These are phyloP conservation scores for Lepidium campestre DNA, from an alignment of 441 rosid genomes.

Conservation along the genomic window DNA sequence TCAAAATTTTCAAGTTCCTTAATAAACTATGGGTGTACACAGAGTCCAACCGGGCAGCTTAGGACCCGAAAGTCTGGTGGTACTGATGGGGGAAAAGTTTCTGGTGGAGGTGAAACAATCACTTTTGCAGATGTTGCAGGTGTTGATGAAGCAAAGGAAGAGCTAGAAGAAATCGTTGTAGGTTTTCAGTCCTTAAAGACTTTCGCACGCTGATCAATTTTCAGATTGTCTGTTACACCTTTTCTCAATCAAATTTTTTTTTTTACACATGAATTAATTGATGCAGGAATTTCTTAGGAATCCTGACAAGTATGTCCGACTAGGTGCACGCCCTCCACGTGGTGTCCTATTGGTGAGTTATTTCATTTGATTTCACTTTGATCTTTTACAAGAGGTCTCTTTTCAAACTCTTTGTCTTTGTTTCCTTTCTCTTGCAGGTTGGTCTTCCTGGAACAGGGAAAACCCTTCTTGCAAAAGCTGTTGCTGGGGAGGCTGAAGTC, in stretches of 20 bases:
- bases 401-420: neutral
- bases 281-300: slow-evolving; percentile 93
- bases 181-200: slow-evolving; percentile 11
- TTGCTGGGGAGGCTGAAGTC: slow-evolving; percentile 97
- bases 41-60: slow-evolving; percentile 83
- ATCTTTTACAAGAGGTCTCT: neutral
- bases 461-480: slow-evolving; percentile 98
- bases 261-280: slow-evolving; percentile 18
- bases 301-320: slow-evolving; percentile 74
- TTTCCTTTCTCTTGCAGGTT: slow-evolving; percentile 46
- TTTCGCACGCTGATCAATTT: slow-evolving; percentile 1
- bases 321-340: slow-evolving; percentile 99
- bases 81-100: slow-evolving; percentile 51
- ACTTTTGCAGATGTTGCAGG: slow-evolving; percentile 98
- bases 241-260: neutral
- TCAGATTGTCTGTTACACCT: neutral
- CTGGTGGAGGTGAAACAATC: slow-evolving; percentile 72
- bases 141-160: slow-evolving; percentile 98
- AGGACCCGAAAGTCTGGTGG: slow-evolving; percentile 72
- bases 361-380: neutral
- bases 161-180: slow-evolving; percentile 97
- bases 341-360: slow-evolving; percentile 93
- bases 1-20: slow-evolving; percentile 18
- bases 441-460: slow-evolving; percentile 99
- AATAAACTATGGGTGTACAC: slow-evolving; percentile 14